A percentile compares a stretch with the other conserved stretches of the same genome.
These are phyloP conservation scores for Penicillium fimorum DNA, from an alignment of 495 filamentous ascomycete species.

Conservation along the genomic window DNA sequence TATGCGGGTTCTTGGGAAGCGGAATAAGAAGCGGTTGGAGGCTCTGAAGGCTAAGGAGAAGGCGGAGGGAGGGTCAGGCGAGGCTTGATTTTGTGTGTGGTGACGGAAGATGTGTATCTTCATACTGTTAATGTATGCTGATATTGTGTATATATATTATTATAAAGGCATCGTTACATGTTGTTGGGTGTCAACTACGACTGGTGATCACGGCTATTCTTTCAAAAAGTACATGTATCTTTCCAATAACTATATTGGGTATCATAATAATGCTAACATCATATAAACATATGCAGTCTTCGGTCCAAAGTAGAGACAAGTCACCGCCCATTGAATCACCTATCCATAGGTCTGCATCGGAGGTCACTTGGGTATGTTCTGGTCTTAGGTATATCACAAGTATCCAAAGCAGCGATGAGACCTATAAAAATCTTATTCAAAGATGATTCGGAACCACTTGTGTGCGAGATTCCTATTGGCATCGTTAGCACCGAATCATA, in stretches of 20 bases:
- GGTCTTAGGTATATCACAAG: slow-evolving; percentile 3
- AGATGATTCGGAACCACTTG: slow-evolving; percentile 22
- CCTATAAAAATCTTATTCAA: slow-evolving; percentile 13
- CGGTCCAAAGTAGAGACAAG: not conserved
- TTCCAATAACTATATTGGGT: slow-evolving; percentile 3
- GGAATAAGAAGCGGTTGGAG: slow-evolving; percentile 61
- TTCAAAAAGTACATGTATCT: not conserved
- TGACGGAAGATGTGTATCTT: not conserved
- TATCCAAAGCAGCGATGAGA: not conserved
- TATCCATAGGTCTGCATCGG: not conserved
- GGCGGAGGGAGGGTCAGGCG: slow-evolving; percentile 5
- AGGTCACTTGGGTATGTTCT: not conserved
- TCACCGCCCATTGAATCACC: not conserved
- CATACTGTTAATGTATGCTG: not conserved
- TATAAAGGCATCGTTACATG: not conserved
- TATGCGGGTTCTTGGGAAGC: slow-evolving; percentile 58
- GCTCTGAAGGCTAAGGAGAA: slow-evolving; percentile 43
- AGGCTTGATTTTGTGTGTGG: not conserved
- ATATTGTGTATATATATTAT: not conserved
- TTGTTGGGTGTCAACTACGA: not conserved
- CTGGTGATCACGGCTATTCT: not conserved
- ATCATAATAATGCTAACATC: not conserved
- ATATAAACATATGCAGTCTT: not conserved
- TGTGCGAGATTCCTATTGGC: slow-evolving; percentile 25
- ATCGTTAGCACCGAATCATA: slow-evolving; percentile 12